These are phyloP conservation scores for Cylindrodendrum hubeiense DNA, from an alignment of 2,329 filamentous ascomycete species.

Conservation along the genomic window DNA sequence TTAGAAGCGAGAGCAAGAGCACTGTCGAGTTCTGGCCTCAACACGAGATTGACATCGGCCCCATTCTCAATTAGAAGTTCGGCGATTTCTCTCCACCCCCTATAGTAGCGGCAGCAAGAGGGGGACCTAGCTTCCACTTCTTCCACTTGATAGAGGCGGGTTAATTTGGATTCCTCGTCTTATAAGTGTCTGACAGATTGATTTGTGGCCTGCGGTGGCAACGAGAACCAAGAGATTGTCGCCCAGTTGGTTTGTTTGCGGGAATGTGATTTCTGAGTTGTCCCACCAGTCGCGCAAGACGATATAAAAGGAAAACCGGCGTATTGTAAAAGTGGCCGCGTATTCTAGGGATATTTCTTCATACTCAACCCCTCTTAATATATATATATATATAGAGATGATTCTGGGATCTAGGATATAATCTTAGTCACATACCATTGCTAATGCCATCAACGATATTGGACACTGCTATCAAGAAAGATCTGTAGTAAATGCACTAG, in stretches of 20 bases:
- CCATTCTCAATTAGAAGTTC: neutral
- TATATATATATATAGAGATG: neutral
- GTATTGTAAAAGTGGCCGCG: neutral
- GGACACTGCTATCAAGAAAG: neutral
- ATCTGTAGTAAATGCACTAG: neutral
- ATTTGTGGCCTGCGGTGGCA: neutral
- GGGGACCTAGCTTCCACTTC: neutral
- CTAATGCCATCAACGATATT: neutral
- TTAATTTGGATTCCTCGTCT: neutral
- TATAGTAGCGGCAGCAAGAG: neutral
- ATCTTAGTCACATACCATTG: too few species aligned
- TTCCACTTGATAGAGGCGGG: too few species aligned
- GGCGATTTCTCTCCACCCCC: neutral
- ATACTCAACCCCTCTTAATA: too few species aligned
- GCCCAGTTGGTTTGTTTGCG: neutral
- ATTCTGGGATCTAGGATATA: too few species aligned
- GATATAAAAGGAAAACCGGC: neutral
- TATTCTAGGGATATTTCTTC: neutral
- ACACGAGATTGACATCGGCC: neutral
- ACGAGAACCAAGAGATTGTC: neutral
- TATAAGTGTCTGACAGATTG: neutral
- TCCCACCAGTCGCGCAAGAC: neutral
- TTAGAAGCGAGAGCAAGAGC: neutral
- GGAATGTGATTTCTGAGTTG: neutral
- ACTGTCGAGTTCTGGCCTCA: neutral